Conservation (phyloP, 345 rosid genomes). For the Anastatica hierochuntica region DNA sequence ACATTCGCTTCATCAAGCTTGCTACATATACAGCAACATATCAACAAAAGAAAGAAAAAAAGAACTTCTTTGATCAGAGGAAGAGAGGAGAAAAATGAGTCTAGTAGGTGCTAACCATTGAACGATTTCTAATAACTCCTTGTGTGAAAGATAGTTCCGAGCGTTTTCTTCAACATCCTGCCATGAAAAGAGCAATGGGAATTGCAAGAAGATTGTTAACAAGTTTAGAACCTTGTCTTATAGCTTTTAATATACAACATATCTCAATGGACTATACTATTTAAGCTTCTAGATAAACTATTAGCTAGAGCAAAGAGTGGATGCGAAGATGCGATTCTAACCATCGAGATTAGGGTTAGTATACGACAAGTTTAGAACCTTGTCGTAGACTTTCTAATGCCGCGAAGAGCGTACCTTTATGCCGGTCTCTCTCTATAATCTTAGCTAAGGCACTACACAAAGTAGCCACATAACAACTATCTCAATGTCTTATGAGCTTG, state of each 20-base stretch:
- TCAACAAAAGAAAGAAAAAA: background rate
- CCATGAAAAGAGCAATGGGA: background rate
- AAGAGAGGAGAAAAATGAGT: background rate
- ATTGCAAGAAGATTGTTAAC: background rate
- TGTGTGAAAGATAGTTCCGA: conserved; percentile 1
- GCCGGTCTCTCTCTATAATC: background rate
- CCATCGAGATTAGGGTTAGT: background rate
- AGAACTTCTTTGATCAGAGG: background rate
- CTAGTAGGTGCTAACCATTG: conserved; percentile 14
- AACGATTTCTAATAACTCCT: conserved; percentile 14
- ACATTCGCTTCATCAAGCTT: conserved; percentile 4
- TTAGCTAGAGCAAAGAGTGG: too few species aligned
- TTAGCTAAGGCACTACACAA: background rate
- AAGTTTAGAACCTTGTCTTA: too few species aligned
- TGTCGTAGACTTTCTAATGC: background rate
- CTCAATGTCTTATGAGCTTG: too few species aligned
- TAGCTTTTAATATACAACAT: too few species aligned
- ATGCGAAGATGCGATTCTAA: background rate
- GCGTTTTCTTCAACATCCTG: conserved; percentile 8
- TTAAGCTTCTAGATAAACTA: too few species aligned
- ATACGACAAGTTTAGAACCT: background rate
- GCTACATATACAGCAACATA: conserved; percentile 12
- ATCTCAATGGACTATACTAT: too few species aligned
- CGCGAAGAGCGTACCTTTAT: background rate
- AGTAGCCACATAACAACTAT: too few species aligned